phyloP scores from a whole-genome alignment of 768 basidiomycete genomes.

The Piloderma croceum region DNA sequence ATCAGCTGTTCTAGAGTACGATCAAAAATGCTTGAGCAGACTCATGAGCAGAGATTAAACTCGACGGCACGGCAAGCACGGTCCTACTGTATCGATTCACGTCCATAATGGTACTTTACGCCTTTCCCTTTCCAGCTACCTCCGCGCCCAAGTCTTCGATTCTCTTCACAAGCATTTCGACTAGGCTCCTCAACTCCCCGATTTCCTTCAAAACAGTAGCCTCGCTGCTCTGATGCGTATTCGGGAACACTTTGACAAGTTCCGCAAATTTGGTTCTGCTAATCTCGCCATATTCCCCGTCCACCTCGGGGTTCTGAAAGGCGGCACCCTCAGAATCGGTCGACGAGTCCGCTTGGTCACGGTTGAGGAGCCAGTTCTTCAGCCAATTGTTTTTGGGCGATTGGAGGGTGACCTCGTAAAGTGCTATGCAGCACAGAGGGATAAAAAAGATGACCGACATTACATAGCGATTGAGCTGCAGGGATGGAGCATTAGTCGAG shows the following conservation, averaged over 20 bases:
- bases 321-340: constrained; percentile 51
- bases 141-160: constrained; percentile 25
- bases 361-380: constrained; percentile 57
- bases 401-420: constrained; percentile 63
- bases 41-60: too few relatives aligned
- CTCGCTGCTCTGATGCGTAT: constrained; percentile 67
- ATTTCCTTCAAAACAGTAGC: constrained; percentile 62
- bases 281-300: constrained; percentile 54
- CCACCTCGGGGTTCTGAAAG: constrained; percentile 55
- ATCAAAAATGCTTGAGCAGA: too few relatives aligned
- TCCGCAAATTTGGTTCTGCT: constrained; percentile 66
- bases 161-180: constrained; percentile 33
- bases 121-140: too few relatives aligned
- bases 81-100: too few relatives aligned
- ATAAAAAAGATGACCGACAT: constrained; percentile 82
- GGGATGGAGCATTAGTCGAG: not conserved
- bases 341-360: constrained; percentile 54
- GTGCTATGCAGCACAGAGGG: constrained; percentile 66
- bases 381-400: constrained; percentile 54
- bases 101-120: too few relatives aligned
- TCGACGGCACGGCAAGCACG: too few relatives aligned
- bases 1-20: too few relatives aligned
- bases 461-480: constrained; percentile 66
- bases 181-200: constrained; percentile 40
- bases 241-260: constrained; percentile 66